These are phyloP conservation scores for Pythium brassicae DNA, from an alignment of 352 stramenopile species.

Conservation along the genomic window DNA sequence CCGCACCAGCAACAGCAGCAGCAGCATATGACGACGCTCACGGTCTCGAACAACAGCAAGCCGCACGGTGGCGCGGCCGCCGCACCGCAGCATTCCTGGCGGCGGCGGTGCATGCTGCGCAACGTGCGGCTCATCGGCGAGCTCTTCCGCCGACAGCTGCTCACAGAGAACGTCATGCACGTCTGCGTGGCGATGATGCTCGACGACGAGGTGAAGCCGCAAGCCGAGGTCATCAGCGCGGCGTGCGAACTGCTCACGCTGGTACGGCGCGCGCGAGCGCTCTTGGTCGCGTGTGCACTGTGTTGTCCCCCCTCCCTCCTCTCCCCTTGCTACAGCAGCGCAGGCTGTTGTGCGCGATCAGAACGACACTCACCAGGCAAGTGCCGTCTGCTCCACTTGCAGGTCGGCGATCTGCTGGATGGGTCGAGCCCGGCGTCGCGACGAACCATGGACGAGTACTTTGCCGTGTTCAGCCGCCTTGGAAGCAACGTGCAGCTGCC, in stretches of 20 bases:
- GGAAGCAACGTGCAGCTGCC: constrained; percentile 30
- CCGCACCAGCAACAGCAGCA: constrained; percentile 11
- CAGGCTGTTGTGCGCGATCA: too few species aligned
- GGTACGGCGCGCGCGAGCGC: constrained; percentile 19
- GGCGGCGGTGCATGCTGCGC: constrained; percentile 68
- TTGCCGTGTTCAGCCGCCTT: constrained; percentile 60
- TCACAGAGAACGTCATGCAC: constrained; percentile 85
- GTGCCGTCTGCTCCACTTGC: neutral
- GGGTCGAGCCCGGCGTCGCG: constrained; percentile 76
- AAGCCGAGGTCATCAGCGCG: constrained; percentile 61
- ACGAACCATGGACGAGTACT: constrained; percentile 83
- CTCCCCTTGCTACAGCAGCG: too few species aligned
- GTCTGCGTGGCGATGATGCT: constrained; percentile 84
- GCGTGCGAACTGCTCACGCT: constrained; percentile 57
- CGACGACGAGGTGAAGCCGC: constrained; percentile 59
- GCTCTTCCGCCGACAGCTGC: constrained; percentile 69
- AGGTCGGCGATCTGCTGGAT: constrained; percentile 78
- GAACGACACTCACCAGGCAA: too few species aligned
- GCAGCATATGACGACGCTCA: constrained; percentile 9
- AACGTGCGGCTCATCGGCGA: constrained; percentile 74
- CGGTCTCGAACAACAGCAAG: constrained; percentile 13
- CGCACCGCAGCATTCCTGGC: constrained; percentile 52
- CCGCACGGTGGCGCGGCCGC: constrained; percentile 5
- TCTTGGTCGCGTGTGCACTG: neutral
- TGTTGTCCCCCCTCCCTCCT: too few species aligned